Evolutionary conservation across 257 asterid genomes (phyloP).

Genomic region (Solanum ossicruentum): DNA sequence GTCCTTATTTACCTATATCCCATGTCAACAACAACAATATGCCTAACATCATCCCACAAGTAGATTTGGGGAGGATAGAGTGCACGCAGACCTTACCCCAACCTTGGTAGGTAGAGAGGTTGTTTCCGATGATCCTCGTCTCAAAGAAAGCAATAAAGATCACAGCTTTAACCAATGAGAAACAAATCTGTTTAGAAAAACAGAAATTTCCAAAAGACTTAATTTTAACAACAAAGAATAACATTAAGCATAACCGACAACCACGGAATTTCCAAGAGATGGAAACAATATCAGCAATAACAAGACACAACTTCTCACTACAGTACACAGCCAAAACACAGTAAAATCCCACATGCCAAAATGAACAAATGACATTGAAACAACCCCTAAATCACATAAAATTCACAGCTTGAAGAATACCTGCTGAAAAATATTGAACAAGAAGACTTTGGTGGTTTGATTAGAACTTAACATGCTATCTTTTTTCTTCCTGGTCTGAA

Average conservation of each 20-base stretch:
- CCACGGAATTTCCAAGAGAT: background rate
- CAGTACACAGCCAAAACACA: background rate
- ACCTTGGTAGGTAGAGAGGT: background rate
- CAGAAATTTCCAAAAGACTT: background rate
- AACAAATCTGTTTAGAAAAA: background rate
- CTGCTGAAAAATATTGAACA: background rate
- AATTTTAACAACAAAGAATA: background rate
- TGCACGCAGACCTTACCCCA: background rate
- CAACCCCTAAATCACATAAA: background rate
- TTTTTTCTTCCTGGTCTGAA: slow-evolving; percentile 4
- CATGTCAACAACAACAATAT: background rate
- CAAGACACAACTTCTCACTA: slow-evolving; percentile 1
- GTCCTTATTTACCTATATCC: background rate
- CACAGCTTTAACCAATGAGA: background rate
- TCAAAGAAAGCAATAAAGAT: background rate
- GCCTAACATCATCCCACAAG: background rate
- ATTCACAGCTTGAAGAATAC: background rate
- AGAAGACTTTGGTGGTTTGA: slow-evolving; percentile 1
- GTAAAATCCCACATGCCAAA: background rate
- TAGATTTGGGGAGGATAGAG: background rate
- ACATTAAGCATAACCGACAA: background rate
- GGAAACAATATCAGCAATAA: background rate
- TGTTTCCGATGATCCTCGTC: background rate
- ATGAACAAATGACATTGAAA: background rate
- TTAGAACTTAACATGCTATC: background rate